Conservation (phyloP, 202 grass and related monocot species). For the Elaeis oleifera region DNA sequence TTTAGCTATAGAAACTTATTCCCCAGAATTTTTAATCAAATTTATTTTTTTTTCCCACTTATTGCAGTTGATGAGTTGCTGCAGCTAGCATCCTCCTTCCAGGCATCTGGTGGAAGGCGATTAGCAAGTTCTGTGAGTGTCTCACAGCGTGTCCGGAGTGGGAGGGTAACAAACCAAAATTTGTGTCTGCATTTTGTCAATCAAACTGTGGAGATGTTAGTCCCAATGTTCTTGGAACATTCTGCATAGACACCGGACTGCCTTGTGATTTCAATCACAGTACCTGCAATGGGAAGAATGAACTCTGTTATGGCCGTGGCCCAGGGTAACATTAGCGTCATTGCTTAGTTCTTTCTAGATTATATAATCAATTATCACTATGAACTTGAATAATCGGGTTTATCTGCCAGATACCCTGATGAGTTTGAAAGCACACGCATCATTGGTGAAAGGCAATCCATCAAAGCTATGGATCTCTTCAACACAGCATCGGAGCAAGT, state of each 20-base stretch:
- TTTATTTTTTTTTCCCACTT: slow-evolving; percentile 14
- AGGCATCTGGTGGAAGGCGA: slow-evolving; percentile 69
- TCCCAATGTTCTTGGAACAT: slow-evolving; percentile 85
- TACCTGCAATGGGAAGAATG: slow-evolving; percentile 95
- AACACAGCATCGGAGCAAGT: slow-evolving; percentile 73
- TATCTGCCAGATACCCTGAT: slow-evolving; percentile 69
- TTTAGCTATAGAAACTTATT: too few relatives aligned
- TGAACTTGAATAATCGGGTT: not conserved
- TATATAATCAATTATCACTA: too few relatives aligned
- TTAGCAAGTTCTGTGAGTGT: slow-evolving; percentile 48
- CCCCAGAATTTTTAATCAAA: not conserved
- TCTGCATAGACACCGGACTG: slow-evolving; percentile 81
- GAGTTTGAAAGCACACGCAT: slow-evolving; percentile 93
- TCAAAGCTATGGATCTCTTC: slow-evolving; percentile 79
- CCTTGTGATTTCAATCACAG: slow-evolving; percentile 96
- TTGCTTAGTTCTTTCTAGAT: not conserved
- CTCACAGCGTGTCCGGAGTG: slow-evolving; percentile 53
- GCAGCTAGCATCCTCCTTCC: slow-evolving; percentile 67
- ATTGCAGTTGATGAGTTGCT: slow-evolving; percentile 67
- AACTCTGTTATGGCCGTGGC: slow-evolving; percentile 89
- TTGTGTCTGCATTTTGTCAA: slow-evolving; percentile 95
- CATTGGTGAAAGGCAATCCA: slow-evolving; percentile 79
- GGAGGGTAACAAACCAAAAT: slow-evolving; percentile 45
- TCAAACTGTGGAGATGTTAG: slow-evolving; percentile 99
- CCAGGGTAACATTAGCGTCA: slow-evolving; percentile 57